These are phyloP conservation scores for Solanum sejunctum DNA, from an alignment of 257 asterid species.

Conservation along the genomic window DNA sequence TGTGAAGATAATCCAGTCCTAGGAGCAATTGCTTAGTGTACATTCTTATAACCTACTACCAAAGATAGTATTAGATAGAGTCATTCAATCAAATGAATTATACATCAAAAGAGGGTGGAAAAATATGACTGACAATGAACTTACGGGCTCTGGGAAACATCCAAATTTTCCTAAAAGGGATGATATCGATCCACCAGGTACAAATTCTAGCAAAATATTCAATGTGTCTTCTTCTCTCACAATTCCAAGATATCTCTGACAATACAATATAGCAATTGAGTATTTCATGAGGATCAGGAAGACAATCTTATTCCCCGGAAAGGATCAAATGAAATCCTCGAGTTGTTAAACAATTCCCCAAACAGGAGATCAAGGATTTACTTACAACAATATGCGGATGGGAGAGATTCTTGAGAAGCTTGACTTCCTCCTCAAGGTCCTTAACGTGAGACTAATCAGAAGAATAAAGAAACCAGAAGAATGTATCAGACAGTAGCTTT, in stretches of 20 bases:
- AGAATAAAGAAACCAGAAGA: not conserved
- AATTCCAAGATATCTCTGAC: conserved; percentile 94
- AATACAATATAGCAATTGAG: conserved; percentile 3
- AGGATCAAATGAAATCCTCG: too few species aligned
- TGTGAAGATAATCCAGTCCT: conserved; percentile 93
- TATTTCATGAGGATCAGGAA: not conserved
- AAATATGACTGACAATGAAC: conserved; percentile 13
- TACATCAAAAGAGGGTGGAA: not conserved
- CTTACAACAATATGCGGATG: conserved; percentile 96
- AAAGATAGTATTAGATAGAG: not conserved
- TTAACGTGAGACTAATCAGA: conserved; percentile 54
- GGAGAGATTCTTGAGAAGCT: conserved; percentile 83
- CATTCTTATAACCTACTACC: conserved; percentile 82
- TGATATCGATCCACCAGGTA: conserved; percentile 96
- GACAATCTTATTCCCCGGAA: too few species aligned
- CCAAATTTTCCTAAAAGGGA: conserved; percentile 96
- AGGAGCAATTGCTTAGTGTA: conserved; percentile 82
- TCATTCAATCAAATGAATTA: not conserved
- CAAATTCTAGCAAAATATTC: conserved; percentile 89
- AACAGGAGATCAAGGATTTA: not conserved
- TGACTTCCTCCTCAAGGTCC: conserved; percentile 98
- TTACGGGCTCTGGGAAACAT: conserved; percentile 93
- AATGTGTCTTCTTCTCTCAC: conserved; percentile 87
- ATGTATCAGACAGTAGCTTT: not conserved
- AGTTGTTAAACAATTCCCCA: not conserved